Evolutionary conservation across 2,329 filamentous ascomycete species (phyloP).

Genomic region (Xylariaceae sp.): DNA sequence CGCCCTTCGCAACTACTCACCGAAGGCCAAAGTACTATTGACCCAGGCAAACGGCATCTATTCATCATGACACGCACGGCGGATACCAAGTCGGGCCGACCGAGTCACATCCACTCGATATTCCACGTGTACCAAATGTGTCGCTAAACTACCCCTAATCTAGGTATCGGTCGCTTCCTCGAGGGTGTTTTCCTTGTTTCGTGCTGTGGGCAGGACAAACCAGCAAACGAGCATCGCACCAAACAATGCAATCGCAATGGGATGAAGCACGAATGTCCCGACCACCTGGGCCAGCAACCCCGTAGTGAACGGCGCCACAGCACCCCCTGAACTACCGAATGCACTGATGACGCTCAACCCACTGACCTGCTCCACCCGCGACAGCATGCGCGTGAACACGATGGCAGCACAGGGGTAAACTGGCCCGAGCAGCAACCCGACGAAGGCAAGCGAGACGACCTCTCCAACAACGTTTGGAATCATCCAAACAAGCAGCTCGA

Average conservation of each 20-base stretch:
- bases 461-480: conserved; percentile 70
- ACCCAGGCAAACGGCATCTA: background rate
- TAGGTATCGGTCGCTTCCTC: too few species aligned
- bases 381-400: conserved; percentile 57
- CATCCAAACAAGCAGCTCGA: conserved; percentile 74
- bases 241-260: conserved; percentile 63
- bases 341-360: conserved; percentile 63
- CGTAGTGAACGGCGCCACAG: conserved; percentile 60
- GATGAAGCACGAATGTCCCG: conserved; percentile 60
- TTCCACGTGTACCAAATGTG: background rate
- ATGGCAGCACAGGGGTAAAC: conserved; percentile 70
- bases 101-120: background rate
- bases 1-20: background rate
- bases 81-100: background rate
- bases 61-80: background rate
- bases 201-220: conserved; percentile 52
- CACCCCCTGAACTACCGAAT: conserved; percentile 64
- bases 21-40: background rate
- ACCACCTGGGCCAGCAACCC: conserved; percentile 57
- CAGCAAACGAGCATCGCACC: conserved; percentile 60
- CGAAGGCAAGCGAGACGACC: conserved; percentile 60
- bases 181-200: conserved; percentile 40
- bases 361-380: conserved; percentile 54
- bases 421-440: conserved; percentile 72
- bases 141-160: too few species aligned